Conservation (phyloP, 805 yeast species). For the Metschnikowia matae region DNA sequence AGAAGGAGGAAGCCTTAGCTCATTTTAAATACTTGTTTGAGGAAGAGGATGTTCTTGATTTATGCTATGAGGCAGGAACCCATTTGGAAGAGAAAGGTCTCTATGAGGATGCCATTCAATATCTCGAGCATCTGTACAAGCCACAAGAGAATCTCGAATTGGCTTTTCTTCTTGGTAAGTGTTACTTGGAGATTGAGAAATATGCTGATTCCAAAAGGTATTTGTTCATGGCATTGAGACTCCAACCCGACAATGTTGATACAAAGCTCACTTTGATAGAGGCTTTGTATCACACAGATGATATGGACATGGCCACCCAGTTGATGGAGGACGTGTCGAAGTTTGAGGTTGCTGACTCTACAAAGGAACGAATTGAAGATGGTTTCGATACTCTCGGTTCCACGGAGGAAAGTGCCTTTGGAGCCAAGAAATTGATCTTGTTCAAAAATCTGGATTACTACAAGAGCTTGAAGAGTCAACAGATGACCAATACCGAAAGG, state of each 20-base stretch:
- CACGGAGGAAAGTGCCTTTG: not conserved
- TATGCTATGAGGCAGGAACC: constrained; percentile 72
- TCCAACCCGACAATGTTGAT: constrained; percentile 64
- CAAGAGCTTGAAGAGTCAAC: constrained; percentile 13
- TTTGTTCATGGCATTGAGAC: constrained; percentile 49
- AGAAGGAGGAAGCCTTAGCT: constrained; percentile 62
- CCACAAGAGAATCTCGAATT: constrained; percentile 45
- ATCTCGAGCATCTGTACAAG: constrained; percentile 38
- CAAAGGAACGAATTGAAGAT: constrained; percentile 6
- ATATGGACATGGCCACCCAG: constrained; percentile 51
- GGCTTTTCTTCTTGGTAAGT: constrained; percentile 63
- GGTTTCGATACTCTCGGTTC: not conserved
- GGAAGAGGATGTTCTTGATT: constrained; percentile 62
- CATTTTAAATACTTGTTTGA: constrained; percentile 63
- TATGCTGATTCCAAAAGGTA: constrained; percentile 60
- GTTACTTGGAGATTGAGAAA: constrained; percentile 70
- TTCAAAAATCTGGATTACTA: constrained; percentile 15
- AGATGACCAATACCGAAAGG: constrained; percentile 42
- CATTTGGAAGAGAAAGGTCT: constrained; percentile 65
- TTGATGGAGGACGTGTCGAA: constrained; percentile 53
- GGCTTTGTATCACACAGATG: constrained; percentile 63
- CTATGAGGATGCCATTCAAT: constrained; percentile 71
- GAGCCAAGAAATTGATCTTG: constrained; percentile 11
- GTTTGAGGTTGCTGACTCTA: constrained; percentile 1
- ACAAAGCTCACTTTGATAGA: constrained; percentile 78